These are phyloP conservation scores for Setomelanomma holmii DNA, from an alignment of 2,329 filamentous ascomycete species.

Conservation along the genomic window DNA sequence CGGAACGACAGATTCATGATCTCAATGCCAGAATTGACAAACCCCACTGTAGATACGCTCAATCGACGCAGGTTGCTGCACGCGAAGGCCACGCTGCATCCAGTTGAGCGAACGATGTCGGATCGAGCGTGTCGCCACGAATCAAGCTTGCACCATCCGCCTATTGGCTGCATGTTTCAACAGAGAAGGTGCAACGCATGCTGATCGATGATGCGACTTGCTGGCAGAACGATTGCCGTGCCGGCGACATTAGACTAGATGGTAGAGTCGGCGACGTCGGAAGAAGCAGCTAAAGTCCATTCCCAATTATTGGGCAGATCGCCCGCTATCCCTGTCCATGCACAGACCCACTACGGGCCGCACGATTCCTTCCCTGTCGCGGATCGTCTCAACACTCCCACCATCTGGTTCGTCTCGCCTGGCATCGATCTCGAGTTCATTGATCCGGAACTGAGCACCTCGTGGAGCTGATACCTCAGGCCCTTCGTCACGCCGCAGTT, in stretches of 20 bases:
- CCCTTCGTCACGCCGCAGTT: too few species aligned
- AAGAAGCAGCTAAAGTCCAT: background rate
- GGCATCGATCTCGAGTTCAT: background rate
- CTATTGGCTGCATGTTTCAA: background rate
- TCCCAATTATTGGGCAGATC: background rate
- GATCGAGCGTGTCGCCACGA: background rate
- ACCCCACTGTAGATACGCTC: background rate
- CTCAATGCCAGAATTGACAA: too few species aligned
- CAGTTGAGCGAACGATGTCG: too few species aligned
- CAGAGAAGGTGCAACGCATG: slow-evolving; percentile 4
- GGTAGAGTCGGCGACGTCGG: slow-evolving; percentile 12
- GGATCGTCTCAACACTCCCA: slow-evolving; percentile 10
- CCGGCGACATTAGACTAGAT: background rate
- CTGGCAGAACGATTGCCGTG: background rate
- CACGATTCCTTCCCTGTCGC: slow-evolving; percentile 6
- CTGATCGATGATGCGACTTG: slow-evolving; percentile 19
- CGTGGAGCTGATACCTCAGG: background rate
- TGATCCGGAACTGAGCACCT: background rate
- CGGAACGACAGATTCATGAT: too few species aligned
- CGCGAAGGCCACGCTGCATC: background rate
- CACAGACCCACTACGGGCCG: slow-evolving; percentile 5
- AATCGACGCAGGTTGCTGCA: background rate
- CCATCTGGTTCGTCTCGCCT: slow-evolving; percentile 1
- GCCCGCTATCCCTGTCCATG: slow-evolving; percentile 8
- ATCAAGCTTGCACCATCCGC: too few species aligned